These are phyloP conservation scores for Podospora conica DNA, from an alignment of 495 filamentous ascomycete genomes.

Conservation along the genomic window DNA sequence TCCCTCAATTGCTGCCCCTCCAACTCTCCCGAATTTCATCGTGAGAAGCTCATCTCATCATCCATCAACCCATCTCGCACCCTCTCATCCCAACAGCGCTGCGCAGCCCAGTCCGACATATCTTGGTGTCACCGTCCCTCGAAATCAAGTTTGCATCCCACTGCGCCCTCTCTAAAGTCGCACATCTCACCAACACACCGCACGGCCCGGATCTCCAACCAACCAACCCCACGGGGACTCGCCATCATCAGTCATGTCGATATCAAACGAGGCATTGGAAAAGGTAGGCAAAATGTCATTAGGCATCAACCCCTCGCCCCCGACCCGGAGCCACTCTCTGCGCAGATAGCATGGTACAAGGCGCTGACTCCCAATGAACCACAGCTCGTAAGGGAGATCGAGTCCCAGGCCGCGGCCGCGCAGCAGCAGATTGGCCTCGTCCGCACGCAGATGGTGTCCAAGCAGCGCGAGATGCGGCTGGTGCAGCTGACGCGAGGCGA, in stretches of 20 bases:
- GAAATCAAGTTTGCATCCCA: background rate
- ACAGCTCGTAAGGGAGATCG: constrained; percentile 90
- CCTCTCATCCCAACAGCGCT: background rate
- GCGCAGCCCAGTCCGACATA: background rate
- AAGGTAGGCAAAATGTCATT: constrained; percentile 55
- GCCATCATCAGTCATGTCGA: constrained; percentile 65
- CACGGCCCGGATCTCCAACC: background rate
- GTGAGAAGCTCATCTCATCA: background rate
- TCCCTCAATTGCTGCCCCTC: background rate
- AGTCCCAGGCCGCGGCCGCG: constrained; percentile 75
- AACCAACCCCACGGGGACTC: background rate
- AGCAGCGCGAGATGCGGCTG: constrained; percentile 84
- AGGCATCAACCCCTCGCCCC: background rate
- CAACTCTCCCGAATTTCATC: background rate
- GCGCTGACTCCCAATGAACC: constrained; percentile 1
- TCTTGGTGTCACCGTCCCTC: background rate
- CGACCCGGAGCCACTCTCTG: background rate
- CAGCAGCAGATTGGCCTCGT: constrained; percentile 90
- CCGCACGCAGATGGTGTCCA: constrained; percentile 74
- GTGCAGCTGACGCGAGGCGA: constrained; percentile 83
- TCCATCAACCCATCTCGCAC: background rate
- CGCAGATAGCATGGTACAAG: background rate
- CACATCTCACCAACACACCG: background rate
- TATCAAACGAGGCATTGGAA: constrained; percentile 90
- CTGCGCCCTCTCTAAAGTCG: background rate